Evolutionary conservation across 345 rosid species (phyloP).

Genomic region (Lepidium aucheri): DNA sequence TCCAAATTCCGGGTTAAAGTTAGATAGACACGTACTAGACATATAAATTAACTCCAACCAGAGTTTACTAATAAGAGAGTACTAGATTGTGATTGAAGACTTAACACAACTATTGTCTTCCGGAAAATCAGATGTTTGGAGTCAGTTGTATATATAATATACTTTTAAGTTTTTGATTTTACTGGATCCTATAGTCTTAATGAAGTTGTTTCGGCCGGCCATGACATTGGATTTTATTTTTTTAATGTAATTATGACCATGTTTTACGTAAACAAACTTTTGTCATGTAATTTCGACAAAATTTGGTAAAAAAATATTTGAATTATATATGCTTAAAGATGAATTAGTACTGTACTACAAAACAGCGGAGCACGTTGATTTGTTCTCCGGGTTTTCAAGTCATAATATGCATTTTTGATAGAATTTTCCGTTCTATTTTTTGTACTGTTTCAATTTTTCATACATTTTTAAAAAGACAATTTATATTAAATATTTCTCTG

Average conservation of each 20-base stretch:
- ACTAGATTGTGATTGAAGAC: background rate
- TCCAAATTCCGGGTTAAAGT: too few species aligned
- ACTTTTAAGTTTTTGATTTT: background rate
- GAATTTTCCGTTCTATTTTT: background rate
- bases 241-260: too few species aligned
- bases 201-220: too few species aligned
- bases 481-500: too few species aligned
- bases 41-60: constrained; percentile 4
- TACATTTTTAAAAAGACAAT: too few species aligned
- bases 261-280: too few species aligned
- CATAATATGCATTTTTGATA: background rate
- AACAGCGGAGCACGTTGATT: background rate
- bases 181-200: background rate
- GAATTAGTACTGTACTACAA: background rate
- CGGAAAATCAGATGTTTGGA: background rate
- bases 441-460: background rate
- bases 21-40: background rate
- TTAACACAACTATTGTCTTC: background rate
- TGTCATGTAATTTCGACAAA: too few species aligned
- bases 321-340: too few species aligned
- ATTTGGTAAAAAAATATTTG: too few species aligned
- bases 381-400: background rate
- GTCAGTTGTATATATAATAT: background rate
- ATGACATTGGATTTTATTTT: too few species aligned
- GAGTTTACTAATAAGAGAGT: background rate